phyloP scores from a whole-genome alignment of 345 rosid species.

The Citrus maxima region DNA sequence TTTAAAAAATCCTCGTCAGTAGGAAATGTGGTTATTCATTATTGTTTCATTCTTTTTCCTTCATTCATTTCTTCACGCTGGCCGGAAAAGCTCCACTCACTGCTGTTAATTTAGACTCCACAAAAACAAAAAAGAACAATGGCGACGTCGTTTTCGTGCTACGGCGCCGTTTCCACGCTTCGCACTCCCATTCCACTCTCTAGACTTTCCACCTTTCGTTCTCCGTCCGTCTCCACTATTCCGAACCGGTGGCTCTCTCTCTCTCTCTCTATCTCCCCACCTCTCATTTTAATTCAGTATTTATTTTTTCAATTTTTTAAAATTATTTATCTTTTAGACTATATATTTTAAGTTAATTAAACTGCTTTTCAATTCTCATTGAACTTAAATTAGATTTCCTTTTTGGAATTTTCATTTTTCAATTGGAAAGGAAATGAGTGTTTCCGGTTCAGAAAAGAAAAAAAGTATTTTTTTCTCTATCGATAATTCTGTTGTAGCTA shows the following conservation, averaged over 20 bases:
- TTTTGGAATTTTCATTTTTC: neutral
- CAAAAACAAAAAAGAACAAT: neutral
- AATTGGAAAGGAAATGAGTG: neutral
- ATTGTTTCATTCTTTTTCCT: neutral
- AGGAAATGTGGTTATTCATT: neutral
- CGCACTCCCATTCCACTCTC: conserved; percentile 10
- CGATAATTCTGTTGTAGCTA: neutral
- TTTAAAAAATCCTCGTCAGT: too few relatives aligned
- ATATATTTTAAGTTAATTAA: too few relatives aligned
- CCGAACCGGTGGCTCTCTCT: conserved; percentile 18
- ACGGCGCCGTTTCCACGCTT: conserved; percentile 19
- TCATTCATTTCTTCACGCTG: neutral
- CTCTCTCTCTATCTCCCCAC: neutral
- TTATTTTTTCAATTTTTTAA: neutral
- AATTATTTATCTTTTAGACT: neutral
- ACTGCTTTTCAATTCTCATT: neutral
- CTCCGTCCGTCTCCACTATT: conserved; percentile 18
- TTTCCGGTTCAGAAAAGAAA: neutral
- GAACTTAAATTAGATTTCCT: neutral
- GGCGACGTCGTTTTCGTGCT: conserved; percentile 34
- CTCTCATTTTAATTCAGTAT: neutral
- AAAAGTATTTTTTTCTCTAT: neutral
- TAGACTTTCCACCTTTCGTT: conserved; percentile 18
- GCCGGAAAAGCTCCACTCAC: neutral
- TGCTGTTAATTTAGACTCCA: neutral